phyloP scores from a whole-genome alignment of 2,329 filamentous ascomycete genomes.

The Rutstroemia sydowiana region DNA sequence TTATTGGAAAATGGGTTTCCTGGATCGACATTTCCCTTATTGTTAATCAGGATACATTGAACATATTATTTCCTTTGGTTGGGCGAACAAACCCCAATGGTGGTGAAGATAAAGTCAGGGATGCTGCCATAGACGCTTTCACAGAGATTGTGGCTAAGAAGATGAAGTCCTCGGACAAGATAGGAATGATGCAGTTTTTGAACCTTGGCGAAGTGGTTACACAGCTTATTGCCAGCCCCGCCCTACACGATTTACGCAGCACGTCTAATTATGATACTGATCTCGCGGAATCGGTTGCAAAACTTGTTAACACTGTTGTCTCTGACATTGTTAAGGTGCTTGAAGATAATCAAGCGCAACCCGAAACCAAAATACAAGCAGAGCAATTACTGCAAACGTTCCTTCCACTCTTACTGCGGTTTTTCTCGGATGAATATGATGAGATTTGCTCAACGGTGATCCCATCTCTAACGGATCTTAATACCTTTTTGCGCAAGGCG shows the following conservation, averaged over 20 bases:
- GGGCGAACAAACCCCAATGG: conserved; percentile 59
- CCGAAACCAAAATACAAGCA: conserved; percentile 63
- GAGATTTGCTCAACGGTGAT: conserved; percentile 97
- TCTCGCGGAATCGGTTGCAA: conserved; percentile 88
- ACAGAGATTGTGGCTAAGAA: conserved; percentile 97
- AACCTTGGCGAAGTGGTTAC: conserved; percentile 79
- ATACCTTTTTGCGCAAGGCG: conserved; percentile 82
- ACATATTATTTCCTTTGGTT: conserved; percentile 76
- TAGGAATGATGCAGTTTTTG: conserved; percentile 85
- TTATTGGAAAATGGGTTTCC: conserved; percentile 95
- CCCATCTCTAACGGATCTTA: conserved; percentile 81
- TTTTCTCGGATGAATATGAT: conserved; percentile 97
- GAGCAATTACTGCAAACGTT: conserved; percentile 79
- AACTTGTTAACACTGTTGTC: conserved; percentile 85
- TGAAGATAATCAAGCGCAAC: conserved; percentile 56
- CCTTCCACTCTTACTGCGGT: conserved; percentile 78
- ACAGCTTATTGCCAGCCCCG: conserved; percentile 77
- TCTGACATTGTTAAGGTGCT: conserved; percentile 81
- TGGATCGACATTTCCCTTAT: conserved; percentile 97
- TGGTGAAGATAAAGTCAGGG: conserved; percentile 70
- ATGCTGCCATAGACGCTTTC: conserved; percentile 88
- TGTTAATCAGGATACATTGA: conserved; percentile 83
- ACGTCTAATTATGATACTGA: conserved; percentile 91
- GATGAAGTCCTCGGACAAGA: conserved; percentile 91
- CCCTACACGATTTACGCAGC: conserved; percentile 68